Conservation (phyloP, 78 protist species). For the Dictyostelium capitatum region DNA sequence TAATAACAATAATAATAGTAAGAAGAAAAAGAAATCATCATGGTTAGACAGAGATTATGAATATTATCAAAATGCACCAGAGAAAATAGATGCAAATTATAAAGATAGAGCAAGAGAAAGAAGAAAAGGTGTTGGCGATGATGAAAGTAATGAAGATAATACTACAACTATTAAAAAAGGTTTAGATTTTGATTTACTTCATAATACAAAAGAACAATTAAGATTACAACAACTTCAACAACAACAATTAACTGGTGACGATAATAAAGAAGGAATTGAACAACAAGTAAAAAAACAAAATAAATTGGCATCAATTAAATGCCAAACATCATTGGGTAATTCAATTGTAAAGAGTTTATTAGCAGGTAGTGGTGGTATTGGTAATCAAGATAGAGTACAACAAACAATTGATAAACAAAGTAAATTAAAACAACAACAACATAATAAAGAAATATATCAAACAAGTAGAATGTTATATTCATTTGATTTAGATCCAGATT, state of each 20-base stretch:
- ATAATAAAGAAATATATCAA: constrained; percentile 40
- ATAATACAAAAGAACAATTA: constrained; percentile 7
- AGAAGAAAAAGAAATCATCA: background rate
- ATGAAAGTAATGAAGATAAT: background rate
- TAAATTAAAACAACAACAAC: background rate
- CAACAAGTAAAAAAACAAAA: background rate
- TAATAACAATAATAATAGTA: background rate
- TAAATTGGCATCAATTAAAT: background rate
- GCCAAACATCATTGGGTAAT: constrained; percentile 7
- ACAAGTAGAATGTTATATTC: constrained; percentile 49
- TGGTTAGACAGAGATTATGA: constrained; percentile 32
- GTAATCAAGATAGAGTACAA: background rate
- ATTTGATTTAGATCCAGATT: constrained; percentile 65
- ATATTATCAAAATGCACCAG: constrained; percentile 28
- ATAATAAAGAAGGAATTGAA: background rate
- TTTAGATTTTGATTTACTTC: constrained; percentile 26
- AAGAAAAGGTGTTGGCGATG: constrained; percentile 31
- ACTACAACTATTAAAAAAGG: background rate
- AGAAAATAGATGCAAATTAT: constrained; percentile 49
- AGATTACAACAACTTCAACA: background rate
- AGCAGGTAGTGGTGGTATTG: background rate
- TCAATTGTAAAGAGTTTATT: background rate
- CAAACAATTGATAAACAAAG: background rate
- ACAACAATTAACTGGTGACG: background rate
- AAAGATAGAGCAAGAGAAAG: constrained; percentile 70